Base-by-base conservation (phyloP, 2,329 filamentous ascomycete species). In the Pezicula rhizophila region DNA sequence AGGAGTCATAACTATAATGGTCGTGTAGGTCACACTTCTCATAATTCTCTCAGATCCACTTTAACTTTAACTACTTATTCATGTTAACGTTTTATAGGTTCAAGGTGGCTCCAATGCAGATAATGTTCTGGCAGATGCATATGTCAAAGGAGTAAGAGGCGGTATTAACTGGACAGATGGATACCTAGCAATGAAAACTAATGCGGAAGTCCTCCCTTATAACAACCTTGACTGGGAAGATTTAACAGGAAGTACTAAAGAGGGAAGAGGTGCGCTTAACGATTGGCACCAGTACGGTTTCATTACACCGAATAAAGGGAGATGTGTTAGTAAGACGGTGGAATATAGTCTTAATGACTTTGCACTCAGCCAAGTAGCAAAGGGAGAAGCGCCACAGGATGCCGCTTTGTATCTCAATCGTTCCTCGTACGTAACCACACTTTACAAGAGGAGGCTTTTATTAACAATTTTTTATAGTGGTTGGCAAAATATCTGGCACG, bases 81-180 rank as follows among this genome's bases (percentile, higher is more conserved):
- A 40, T 1, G 14, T 15, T 28, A 3, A 28, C 25, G 5, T 15
- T 10, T 14, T 26, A 25, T 28, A 79, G 7, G 77, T 79, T 0
- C 84, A 88, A 60, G 84, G 82, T 7, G 84, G 84, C 8, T 82
- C 77, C 17, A 87, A 87, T 57, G 76, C 78, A 3, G 84, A 88
- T 62, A 87, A 84, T 48, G 76, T 87, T 3, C 74, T 88, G n/a
- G 84, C 84, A 3, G 84, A 88, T 58, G 84, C 84, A 0, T 87
- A 79, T 52, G 73, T 85, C 37, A 87, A 87, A 63, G 81, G 82
- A 1, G 74, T 87, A 3, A 35, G 42, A 37, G 80, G 78, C 5
- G 69, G 68, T 3, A 69, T 88, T 40, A 69, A 87, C 62, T 88
- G 84, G 84, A 67, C 71, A 5, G 75, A 78, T 44, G 80, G 73